A percentile compares a stretch with the other conserved stretches of the same genome.
These are phyloP conservation scores for Corymbia maculata DNA, from an alignment of 345 rosid genomes.

Conservation along the genomic window DNA sequence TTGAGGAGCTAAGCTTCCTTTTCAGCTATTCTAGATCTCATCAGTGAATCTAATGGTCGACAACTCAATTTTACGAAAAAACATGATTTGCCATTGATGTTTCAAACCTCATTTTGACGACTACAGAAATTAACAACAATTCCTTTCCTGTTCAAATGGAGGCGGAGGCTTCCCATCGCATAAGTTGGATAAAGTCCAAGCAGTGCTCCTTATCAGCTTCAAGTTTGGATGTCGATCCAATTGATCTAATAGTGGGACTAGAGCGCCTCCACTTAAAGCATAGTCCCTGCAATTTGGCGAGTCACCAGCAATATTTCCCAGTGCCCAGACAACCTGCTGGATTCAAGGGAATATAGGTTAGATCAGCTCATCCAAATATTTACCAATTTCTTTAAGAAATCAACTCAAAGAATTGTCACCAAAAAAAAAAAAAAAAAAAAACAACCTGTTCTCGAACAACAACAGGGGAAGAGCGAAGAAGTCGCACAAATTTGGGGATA, in stretches of 20 bases:
- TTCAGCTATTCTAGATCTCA: background rate
- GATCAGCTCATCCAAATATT: background rate
- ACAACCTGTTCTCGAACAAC: conserved; percentile 71
- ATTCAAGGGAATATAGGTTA: background rate
- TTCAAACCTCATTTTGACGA: background rate
- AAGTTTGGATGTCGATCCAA: conserved; percentile 27
- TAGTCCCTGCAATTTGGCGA: conserved; percentile 35
- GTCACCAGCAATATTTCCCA: conserved; percentile 53
- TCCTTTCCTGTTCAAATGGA: conserved; percentile 29
- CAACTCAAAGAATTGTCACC: background rate
- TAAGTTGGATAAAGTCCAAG: conserved; percentile 51
- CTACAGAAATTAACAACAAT: background rate
- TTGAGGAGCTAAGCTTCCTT: background rate
- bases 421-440: background rate
- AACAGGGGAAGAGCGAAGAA: conserved; percentile 55
- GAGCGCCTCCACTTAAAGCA: conserved; percentile 34
- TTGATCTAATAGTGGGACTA: conserved; percentile 30
- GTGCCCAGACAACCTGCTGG: conserved; percentile 44
- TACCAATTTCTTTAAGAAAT: background rate
- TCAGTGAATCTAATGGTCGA: background rate
- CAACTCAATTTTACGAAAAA: background rate
- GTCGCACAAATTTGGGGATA: conserved; percentile 57
- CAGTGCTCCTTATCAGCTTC: conserved; percentile 26
- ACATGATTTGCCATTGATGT: background rate
- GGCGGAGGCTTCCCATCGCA: conserved; percentile 44